A percentile compares a stretch with the other conserved stretches of the same genome.
phyloP scores from a whole-genome alignment of 2,329 filamentous ascomycete species.

The Ophiostoma tasmaniense region DNA sequence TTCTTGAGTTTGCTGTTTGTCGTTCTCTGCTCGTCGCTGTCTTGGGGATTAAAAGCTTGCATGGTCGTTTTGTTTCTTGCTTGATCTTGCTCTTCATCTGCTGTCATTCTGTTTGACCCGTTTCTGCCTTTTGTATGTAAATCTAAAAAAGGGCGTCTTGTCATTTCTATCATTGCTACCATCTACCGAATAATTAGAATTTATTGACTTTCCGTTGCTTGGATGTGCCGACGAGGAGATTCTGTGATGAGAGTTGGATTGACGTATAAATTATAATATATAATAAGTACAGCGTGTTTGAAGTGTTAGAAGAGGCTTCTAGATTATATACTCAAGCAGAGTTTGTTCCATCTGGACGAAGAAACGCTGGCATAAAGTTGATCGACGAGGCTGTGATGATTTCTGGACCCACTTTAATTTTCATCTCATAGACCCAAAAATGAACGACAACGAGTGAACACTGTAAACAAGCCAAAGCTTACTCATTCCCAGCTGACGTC shows the following conservation, averaged over 20 bases:
- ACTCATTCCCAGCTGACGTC: not conserved
- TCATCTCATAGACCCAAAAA: not conserved
- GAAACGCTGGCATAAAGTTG: not conserved
- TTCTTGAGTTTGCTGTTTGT: conserved; percentile 4
- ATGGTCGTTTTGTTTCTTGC: not conserved
- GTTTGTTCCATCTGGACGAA: not conserved
- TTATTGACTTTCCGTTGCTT: not conserved
- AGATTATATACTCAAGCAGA: not conserved
- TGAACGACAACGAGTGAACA: not conserved
- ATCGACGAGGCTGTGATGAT: not conserved
- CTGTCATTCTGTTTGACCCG: not conserved
- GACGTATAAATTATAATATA: too few species aligned
- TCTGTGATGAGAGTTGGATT: not conserved
- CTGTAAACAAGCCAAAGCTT: not conserved
- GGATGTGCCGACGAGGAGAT: not conserved
- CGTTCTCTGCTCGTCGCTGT: not conserved
- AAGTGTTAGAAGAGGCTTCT: not conserved
- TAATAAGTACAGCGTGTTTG: too few species aligned
- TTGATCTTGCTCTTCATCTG: not conserved
- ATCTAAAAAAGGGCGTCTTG: conserved; percentile 11
- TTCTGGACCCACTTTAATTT: conserved; percentile 13
- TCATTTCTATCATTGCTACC: not conserved
- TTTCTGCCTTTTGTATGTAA: not conserved
- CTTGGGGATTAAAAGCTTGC: not conserved
- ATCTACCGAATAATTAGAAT: not conserved